These are phyloP conservation scores for Euryodendron excelsum DNA, from an alignment of 148 eudicot species.

Conservation along the genomic window DNA sequence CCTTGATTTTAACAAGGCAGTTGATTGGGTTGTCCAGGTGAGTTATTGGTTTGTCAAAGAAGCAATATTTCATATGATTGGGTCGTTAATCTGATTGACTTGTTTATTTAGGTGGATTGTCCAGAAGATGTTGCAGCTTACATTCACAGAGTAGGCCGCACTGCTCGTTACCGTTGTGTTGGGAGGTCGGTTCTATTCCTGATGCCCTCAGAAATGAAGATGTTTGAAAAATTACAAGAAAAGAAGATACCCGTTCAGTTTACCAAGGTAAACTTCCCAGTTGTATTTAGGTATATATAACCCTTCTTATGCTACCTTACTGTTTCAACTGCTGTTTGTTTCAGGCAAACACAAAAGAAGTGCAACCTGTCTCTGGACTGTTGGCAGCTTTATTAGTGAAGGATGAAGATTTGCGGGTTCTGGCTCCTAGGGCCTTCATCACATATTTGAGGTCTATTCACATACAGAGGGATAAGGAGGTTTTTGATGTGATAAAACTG, in stretches of 20 bases:
- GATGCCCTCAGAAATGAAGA: slow-evolving; percentile 77
- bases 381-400: slow-evolving; percentile 70
- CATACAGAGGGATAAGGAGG: slow-evolving; percentile 72
- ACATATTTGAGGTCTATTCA: slow-evolving; percentile 71
- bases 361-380: slow-evolving; percentile 67
- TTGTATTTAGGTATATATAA: background rate
- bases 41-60: slow-evolving; percentile 9
- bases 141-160: slow-evolving; percentile 95
- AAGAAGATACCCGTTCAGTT: slow-evolving; percentile 58
- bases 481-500: slow-evolving; percentile 74
- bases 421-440: slow-evolving; percentile 81
- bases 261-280: slow-evolving; percentile 41
- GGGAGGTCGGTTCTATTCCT: slow-evolving; percentile 79
- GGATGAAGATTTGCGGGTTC: slow-evolving; percentile 48
- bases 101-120: slow-evolving; percentile 72
- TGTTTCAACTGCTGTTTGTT: slow-evolving; percentile 2
- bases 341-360: slow-evolving; percentile 61
- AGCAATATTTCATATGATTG: slow-evolving; percentile 4
- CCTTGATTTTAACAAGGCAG: slow-evolving; percentile 83
- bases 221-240: slow-evolving; percentile 72
- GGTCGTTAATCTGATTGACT: slow-evolving; percentile 6
- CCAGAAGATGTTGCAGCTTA: slow-evolving; percentile 79
- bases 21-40: slow-evolving; percentile 99
- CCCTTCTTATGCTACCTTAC: background rate
- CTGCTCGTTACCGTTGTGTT: slow-evolving; percentile 77